Evolutionary conservation across 768 basidiomycete species (phyloP).

Genomic region (Hygrophoropsis aurantiaca): DNA sequence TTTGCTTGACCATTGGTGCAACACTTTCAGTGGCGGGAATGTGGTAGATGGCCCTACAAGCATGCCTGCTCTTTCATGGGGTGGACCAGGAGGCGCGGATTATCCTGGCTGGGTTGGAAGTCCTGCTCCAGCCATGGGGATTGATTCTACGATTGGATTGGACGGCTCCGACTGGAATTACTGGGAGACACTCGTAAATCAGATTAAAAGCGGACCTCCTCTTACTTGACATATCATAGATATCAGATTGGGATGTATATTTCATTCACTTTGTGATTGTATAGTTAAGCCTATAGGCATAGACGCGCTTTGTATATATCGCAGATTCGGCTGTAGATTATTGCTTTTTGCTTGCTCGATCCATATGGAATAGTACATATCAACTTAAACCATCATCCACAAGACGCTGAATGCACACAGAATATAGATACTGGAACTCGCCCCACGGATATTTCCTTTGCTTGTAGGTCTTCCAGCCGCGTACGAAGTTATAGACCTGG

Average conservation of each 20-base stretch:
- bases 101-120: conserved; percentile 58
- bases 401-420: no score
- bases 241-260: conserved; percentile 2
- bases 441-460: no score
- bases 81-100: conserved; percentile 55
- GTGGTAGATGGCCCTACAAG: conserved; percentile 50
- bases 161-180: conserved; percentile 77
- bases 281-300: neutral
- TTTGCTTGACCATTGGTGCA: conserved; percentile 83
- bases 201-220: conserved; percentile 40
- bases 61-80: conserved; percentile 55
- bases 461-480: no score
- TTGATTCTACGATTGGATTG: conserved; percentile 46
- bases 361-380: no score
- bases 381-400: no score
- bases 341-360: neutral
- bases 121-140: conserved; percentile 34
- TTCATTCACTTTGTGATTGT: neutral
- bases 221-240: conserved; percentile 13
- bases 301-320: conserved; percentile 10
- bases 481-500: no score
- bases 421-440: no score
- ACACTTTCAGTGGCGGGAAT: conserved; percentile 65
- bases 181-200: conserved; percentile 77
- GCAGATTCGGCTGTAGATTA: neutral